Percentiles rank a stretch among this genome's conserved stretches.
Evolutionary conservation across 1,284 basidiomycete species (phyloP).

Genomic region (Apiotrichum domesticum): DNA sequence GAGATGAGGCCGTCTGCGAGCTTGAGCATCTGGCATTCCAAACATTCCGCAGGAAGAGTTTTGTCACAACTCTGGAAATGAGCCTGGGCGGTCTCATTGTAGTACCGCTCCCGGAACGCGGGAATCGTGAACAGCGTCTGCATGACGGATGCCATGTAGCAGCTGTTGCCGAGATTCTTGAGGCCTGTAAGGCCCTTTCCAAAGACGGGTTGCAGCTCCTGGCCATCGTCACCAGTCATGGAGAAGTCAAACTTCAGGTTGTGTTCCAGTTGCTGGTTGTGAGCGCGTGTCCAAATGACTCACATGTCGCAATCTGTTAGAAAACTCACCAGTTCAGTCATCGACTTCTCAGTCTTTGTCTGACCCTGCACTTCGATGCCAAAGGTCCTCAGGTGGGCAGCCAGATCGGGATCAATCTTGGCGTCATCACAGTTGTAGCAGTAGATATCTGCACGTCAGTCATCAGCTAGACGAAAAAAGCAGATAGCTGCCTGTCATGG

Average conservation of each 20-base stretch:
- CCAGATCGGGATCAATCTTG: constrained; percentile 71
- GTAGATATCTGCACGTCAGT: constrained; percentile 64
- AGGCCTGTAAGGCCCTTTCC: constrained; percentile 86
- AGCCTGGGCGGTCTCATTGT: constrained; percentile 49
- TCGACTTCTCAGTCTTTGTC: constrained; percentile 91
- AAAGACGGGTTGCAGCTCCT: constrained; percentile 79
- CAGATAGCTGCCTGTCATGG: no score
- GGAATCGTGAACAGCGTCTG: constrained; percentile 81
- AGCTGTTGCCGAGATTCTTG: constrained; percentile 91
- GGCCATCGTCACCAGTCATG: constrained; percentile 82
- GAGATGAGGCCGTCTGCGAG: constrained; percentile 87
- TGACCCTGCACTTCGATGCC: constrained; percentile 80
- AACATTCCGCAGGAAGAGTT: constrained; percentile 68
- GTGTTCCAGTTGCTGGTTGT: constrained; percentile 82
- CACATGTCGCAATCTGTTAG: background rate
- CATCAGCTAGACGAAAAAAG: background rate
- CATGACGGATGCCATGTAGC: constrained; percentile 93
- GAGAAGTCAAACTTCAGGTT: constrained; percentile 94
- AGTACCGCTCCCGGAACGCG: constrained; percentile 70
- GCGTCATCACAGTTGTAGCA: constrained; percentile 91
- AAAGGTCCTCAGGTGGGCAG: constrained; percentile 69
- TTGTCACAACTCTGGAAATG: constrained; percentile 66
- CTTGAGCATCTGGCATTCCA: constrained; percentile 94
- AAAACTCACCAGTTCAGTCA: constrained; percentile 80
- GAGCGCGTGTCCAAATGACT: background rate